A percentile compares a stretch with the other conserved stretches of the same genome.
These are phyloP conservation scores for Carpinus viminea DNA, from an alignment of 306 rosid genomes.

Conservation along the genomic window DNA sequence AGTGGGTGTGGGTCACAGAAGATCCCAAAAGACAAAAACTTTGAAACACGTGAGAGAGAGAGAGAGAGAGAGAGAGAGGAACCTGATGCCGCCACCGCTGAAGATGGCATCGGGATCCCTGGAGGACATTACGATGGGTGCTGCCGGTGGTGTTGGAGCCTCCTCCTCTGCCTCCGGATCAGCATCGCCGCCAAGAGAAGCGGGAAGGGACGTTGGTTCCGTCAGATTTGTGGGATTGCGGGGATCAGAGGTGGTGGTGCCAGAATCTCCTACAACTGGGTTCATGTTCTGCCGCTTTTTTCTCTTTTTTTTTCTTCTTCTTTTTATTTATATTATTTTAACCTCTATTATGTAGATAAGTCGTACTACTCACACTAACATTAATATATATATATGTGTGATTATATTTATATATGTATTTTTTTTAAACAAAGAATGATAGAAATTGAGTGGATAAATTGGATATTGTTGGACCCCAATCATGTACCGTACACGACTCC, in stretches of 20 bases:
- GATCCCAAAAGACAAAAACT: background rate
- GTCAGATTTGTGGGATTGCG: background rate
- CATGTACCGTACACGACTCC: background rate
- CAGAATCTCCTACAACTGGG: background rate
- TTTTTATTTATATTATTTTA: background rate
- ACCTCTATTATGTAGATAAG: background rate
- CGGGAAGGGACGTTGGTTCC: background rate
- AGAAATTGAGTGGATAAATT: too few relatives aligned
- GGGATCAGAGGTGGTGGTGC: conserved; percentile 5
- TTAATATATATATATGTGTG: too few relatives aligned
- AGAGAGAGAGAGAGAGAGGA: background rate
- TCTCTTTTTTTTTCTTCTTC: background rate
- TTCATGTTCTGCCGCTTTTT: background rate
- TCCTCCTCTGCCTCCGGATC: conserved; percentile 10
- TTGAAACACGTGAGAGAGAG: background rate
- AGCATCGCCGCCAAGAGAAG: conserved; percentile 20
- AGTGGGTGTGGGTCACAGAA: background rate
- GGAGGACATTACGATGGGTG: conserved; percentile 50
- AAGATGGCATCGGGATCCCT: conserved; percentile 59
- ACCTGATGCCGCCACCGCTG: conserved; percentile 91
- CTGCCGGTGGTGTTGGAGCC: conserved; percentile 24
- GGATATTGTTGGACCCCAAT: too few relatives aligned
- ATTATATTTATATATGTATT: too few relatives aligned
- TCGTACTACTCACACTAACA: too few relatives aligned
- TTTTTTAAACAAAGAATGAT: too few relatives aligned